A percentile compares a stretch with the other conserved stretches of the same genome.
These are phyloP conservation scores for Fusarium cyanostomum DNA, from an alignment of 2,329 filamentous ascomycete genomes.

Conservation along the genomic window DNA sequence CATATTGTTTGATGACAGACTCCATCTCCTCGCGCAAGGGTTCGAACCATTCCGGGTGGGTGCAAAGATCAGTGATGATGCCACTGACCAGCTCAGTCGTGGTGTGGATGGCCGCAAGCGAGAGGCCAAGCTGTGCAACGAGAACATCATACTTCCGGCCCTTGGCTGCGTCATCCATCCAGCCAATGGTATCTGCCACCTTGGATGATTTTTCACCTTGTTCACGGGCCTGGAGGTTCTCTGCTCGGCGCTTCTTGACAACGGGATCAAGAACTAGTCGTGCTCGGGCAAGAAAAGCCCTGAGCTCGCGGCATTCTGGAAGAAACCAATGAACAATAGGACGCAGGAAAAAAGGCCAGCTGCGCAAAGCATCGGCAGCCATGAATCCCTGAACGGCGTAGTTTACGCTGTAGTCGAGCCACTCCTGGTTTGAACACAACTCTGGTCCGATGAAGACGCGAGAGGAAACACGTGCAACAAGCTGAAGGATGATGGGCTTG, in stretches of 20 bases:
- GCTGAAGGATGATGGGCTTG: no score
- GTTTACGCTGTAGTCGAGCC: constrained; percentile 55
- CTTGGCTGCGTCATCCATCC: constrained; percentile 60
- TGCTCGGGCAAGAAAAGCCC: constrained; percentile 9
- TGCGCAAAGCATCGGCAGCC: constrained; percentile 42
- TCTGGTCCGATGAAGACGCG: constrained; percentile 53
- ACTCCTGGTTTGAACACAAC: constrained; percentile 54
- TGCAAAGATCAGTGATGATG: constrained; percentile 48
- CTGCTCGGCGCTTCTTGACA: constrained; percentile 56
- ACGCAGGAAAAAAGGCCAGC: constrained; percentile 56
- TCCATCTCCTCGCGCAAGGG: constrained; percentile 54
- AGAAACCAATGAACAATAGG: constrained; percentile 57
- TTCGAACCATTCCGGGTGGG: constrained; percentile 49
- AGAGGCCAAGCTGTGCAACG: constrained; percentile 36
- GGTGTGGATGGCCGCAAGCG: constrained; percentile 64
- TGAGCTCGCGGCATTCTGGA: constrained; percentile 49
- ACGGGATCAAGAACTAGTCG: constrained; percentile 46
- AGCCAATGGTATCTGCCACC: constrained; percentile 62
- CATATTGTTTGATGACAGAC: constrained; percentile 13
- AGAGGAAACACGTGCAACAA: constrained; percentile 30
- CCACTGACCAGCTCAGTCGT: constrained; percentile 49
- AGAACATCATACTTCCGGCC: constrained; percentile 17
- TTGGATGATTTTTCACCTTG: constrained; percentile 3
- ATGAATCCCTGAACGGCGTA: constrained; percentile 57
- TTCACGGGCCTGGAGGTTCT: constrained; percentile 43